These are phyloP conservation scores for Cytospora leucostoma DNA, from an alignment of 2,329 filamentous ascomycete genomes.

Conservation along the genomic window DNA sequence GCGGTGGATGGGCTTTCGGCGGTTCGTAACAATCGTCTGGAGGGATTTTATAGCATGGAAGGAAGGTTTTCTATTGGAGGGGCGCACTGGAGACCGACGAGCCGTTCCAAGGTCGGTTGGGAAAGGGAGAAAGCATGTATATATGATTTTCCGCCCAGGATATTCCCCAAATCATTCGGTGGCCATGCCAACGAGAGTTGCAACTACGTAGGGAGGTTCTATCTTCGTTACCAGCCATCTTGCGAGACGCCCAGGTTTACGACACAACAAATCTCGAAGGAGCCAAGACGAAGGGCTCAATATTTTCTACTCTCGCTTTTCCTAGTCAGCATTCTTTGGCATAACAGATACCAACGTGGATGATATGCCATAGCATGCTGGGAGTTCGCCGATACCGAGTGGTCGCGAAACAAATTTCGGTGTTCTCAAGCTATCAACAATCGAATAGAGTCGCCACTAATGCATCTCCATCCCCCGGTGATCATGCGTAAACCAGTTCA, in stretches of 20 bases:
- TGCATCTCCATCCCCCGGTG: neutral
- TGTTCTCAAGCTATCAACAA: neutral
- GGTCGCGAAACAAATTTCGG: neutral
- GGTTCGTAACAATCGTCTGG: neutral
- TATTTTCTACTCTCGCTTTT: neutral
- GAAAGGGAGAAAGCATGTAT: neutral
- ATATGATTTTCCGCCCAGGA: conserved; percentile 7
- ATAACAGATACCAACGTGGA: neutral
- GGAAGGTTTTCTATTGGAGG: neutral
- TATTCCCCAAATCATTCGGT: conserved; percentile 3
- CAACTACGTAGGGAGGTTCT: neutral
- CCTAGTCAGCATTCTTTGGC: too few relatives aligned
- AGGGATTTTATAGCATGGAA: neutral
- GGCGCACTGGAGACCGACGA: neutral
- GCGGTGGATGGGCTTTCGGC: neutral
- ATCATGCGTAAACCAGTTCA: neutral
- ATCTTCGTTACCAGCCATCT: neutral
- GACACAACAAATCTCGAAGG: too few relatives aligned
- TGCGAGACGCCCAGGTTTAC: too few relatives aligned
- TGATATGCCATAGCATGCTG: neutral
- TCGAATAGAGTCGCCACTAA: neutral
- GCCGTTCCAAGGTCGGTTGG: neutral
- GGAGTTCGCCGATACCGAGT: neutral
- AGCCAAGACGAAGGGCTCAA: neutral
- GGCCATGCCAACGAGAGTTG: conserved; percentile 18